phyloP scores from a whole-genome alignment of 1,284 basidiomycete genomes.

The Cystobasidium slooffiae region DNA sequence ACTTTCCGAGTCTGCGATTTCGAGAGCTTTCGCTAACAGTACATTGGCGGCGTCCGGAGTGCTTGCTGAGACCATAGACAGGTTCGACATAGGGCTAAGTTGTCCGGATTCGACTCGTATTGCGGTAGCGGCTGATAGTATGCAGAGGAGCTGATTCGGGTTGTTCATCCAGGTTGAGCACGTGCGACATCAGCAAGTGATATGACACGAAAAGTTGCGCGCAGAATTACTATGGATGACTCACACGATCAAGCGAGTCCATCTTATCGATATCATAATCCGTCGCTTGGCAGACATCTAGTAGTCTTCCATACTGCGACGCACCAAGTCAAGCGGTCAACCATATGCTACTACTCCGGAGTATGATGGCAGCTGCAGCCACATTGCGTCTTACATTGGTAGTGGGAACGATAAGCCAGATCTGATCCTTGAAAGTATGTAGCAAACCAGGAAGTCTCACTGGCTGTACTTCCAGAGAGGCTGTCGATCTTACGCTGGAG shows the following conservation, averaged over 20 bases:
- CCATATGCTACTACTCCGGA: background rate
- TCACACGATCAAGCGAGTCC: constrained; percentile 16
- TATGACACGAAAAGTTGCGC: background rate
- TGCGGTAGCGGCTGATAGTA: constrained; percentile 4
- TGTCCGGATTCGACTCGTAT: constrained; percentile 12
- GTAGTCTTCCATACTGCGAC: background rate
- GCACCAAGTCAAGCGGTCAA: background rate
- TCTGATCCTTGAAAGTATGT: background rate
- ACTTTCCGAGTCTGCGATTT: constrained; percentile 7
- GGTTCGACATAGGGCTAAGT: background rate
- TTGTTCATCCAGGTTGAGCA: background rate
- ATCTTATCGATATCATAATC: background rate
- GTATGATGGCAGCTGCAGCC: no score
- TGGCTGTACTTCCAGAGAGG: background rate
- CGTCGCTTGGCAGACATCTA: background rate
- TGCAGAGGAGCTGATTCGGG: constrained; percentile 6
- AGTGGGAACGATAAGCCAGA: constrained; percentile 17
- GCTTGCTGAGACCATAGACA: background rate
- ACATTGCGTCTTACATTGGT: background rate
- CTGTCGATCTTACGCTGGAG: background rate
- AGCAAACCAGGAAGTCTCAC: background rate
- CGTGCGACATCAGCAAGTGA: background rate
- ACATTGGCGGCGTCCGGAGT: background rate
- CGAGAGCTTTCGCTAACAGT: constrained; percentile 1
- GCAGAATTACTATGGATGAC: background rate